These are phyloP conservation scores for Gossypium herbaceum DNA, from an alignment of 345 rosid species.

Conservation along the genomic window DNA sequence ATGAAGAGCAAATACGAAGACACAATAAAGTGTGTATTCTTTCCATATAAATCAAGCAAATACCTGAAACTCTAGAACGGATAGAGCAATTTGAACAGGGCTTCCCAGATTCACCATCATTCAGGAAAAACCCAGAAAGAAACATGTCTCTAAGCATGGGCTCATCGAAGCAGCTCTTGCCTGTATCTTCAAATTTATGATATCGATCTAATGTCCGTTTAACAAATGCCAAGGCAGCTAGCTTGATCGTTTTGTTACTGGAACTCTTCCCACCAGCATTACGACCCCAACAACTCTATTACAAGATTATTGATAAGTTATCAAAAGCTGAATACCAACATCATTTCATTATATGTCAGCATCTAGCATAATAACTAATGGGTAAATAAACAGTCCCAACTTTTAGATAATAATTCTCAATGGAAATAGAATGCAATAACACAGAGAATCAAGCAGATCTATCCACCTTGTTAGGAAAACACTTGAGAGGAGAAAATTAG, in stretches of 20 bases:
- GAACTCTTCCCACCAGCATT: slow-evolving; percentile 71
- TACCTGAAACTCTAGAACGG: slow-evolving; percentile 41
- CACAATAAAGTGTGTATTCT: slow-evolving; percentile 1
- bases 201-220: slow-evolving; percentile 67
- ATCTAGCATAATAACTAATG: slow-evolving; percentile 5
- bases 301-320: slow-evolving; percentile 19
- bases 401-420: background rate
- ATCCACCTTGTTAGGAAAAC: background rate
- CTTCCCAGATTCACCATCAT: slow-evolving; percentile 45
- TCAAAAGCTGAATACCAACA: slow-evolving; percentile 2
- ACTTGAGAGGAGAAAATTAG: background rate
- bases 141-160: slow-evolving; percentile 63
- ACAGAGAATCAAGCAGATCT: background rate
- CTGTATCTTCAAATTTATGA: slow-evolving; percentile 71
- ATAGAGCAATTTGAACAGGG: slow-evolving; percentile 21
- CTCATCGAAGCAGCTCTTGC: slow-evolving; percentile 83
- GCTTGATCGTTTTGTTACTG: slow-evolving; percentile 73
- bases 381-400: background rate
- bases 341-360: background rate
- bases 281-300: slow-evolving; percentile 64
- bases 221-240: slow-evolving; percentile 74
- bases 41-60: slow-evolving; percentile 14
- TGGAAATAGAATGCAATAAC: background rate
- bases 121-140: slow-evolving; percentile 39
- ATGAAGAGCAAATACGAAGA: background rate